A percentile compares a stretch with the other conserved stretches of the same genome.
Conservation (phyloP, 257 asterid species). For the Paulownia fortunei region DNA sequence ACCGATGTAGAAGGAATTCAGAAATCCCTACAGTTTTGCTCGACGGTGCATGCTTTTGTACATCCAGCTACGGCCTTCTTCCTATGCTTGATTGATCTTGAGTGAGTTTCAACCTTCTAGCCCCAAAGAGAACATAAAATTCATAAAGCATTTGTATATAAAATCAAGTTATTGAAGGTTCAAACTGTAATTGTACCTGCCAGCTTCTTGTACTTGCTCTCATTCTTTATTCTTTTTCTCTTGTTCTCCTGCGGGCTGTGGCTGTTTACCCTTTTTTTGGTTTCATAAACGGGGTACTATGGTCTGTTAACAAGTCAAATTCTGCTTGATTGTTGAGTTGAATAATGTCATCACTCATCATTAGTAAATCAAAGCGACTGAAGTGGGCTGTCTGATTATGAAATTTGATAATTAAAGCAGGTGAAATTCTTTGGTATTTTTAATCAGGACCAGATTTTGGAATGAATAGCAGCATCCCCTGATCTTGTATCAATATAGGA, state of each 20-base stretch:
- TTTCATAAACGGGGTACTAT: neutral
- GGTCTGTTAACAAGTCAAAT: neutral
- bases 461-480: too few species aligned
- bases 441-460: too few species aligned
- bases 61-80: neutral
- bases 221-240: neutral
- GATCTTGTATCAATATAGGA: too few species aligned
- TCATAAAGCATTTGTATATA: constrained; percentile 15
- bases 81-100: neutral
- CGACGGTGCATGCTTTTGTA: neutral
- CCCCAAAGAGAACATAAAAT: constrained; percentile 8
- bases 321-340: neutral
- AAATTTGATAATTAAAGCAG: too few species aligned
- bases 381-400: too few species aligned
- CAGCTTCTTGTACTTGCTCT: neutral
- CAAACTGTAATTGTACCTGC: constrained; percentile 22
- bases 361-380: too few species aligned
- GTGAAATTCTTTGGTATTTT: too few species aligned
- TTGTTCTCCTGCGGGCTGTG: neutral
- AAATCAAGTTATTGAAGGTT: neutral
- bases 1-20: constrained; percentile 17
- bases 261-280: too few species aligned
- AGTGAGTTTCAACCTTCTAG: neutral
- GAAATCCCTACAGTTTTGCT: constrained; percentile 30
- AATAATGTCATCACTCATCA: neutral